A percentile compares a stretch with the other conserved stretches of the same genome.
phyloP scores from a whole-genome alignment of 148 eudicot species.

The Amaranthus palmeri region DNA sequence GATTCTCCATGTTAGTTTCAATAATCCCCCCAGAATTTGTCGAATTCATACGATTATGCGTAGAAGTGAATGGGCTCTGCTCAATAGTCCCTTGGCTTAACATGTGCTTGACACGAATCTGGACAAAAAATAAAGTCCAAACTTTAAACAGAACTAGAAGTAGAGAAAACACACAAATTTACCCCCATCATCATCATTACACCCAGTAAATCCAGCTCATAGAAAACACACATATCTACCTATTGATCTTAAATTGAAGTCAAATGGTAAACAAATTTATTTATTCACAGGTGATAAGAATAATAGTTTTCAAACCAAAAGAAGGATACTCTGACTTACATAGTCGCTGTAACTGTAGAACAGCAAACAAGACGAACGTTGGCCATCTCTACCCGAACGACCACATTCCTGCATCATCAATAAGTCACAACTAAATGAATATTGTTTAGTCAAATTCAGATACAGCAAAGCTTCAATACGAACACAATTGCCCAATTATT shows the following conservation, averaged over 20 bases:
- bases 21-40: constrained; percentile 57
- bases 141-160: constrained; percentile 8
- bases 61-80: constrained; percentile 54
- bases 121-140: constrained; percentile 15
- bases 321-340: constrained; percentile 40
- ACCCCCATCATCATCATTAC: too few relatives aligned
- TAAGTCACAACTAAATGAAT: not conserved
- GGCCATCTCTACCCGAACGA: constrained; percentile 99
- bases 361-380: constrained; percentile 69
- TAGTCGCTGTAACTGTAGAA: constrained; percentile 93
- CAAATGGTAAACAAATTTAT: not conserved
- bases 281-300: not conserved
- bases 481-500: not conserved
- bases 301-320: constrained; percentile 6
- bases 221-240: not conserved
- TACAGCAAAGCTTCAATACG: constrained; percentile 6
- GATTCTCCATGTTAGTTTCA: constrained; percentile 85
- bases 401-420: constrained; percentile 76
- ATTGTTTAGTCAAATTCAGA: not conserved
- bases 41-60: constrained; percentile 38
- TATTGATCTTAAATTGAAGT: not conserved
- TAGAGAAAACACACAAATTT: not conserved
- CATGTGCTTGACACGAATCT: constrained; percentile 98
- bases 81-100: constrained; percentile 71
- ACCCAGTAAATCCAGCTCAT: too few relatives aligned